A percentile compares a stretch with the other conserved stretches of the same genome.
Evolutionary conservation across 2,329 filamentous ascomycete species (phyloP).

Genomic region (Monilinia polystroma): DNA sequence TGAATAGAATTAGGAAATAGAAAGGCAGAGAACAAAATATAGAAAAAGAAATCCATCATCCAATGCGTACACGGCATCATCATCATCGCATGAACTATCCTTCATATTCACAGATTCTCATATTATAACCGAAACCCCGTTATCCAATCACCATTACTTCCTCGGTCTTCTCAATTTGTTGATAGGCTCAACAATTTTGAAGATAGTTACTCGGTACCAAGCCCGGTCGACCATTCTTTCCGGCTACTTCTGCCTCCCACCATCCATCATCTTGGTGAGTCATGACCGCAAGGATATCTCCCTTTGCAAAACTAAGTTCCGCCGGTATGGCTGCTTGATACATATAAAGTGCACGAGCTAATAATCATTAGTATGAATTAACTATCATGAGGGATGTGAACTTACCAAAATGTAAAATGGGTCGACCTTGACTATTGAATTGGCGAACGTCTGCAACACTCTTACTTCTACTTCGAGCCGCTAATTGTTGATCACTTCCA

Average conservation of each 20-base stretch:
- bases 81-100: constrained; percentile 12
- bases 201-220: constrained; percentile 70
- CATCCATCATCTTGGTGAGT: constrained; percentile 95
- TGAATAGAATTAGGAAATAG: neutral
- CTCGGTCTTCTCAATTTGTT: neutral
- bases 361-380: constrained; percentile 31
- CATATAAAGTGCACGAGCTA: constrained; percentile 90
- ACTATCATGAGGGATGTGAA: constrained; percentile 32
- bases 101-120: constrained; percentile 8
- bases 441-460: constrained; percentile 81
- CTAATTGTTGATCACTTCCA: constrained; percentile 38
- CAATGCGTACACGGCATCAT: constrained; percentile 6
- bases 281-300: constrained; percentile 84
- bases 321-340: constrained; percentile 95
- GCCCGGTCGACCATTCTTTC: constrained; percentile 58
- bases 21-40: neutral
- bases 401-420: constrained; percentile 93
- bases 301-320: constrained; percentile 88
- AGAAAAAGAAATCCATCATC: neutral
- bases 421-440: constrained; percentile 80
- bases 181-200: constrained; percentile 37
- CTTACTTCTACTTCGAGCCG: constrained; percentile 65
- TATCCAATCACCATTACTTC: constrained; percentile 7
- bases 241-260: constrained; percentile 97
- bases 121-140: neutral